Evolutionary conservation across 1,284 basidiomycete species (phyloP), one percentile per base, ranked within the genome.

Genomic region (Macrocybe sp.): DNA sequence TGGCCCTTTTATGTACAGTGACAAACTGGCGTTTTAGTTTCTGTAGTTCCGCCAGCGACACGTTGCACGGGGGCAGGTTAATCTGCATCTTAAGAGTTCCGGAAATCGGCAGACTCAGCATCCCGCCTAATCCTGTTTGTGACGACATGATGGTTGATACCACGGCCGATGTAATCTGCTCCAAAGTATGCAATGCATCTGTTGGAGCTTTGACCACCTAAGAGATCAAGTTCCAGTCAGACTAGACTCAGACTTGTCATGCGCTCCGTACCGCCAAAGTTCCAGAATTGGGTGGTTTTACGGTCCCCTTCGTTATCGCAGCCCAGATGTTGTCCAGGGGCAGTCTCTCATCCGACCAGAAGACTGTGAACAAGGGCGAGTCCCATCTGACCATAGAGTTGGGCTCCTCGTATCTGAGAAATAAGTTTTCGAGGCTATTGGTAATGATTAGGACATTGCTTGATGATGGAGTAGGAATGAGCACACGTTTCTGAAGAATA

Each of bases 311-410:
- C 4, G 85, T 92, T 28, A 94, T 68, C 0, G 90, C 85, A 11
- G 83, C 75, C 87, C 90, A 97, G 41, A 98, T 88, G 8, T 81
- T 76, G 6, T 83, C 77, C 14, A 70, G 73, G 1, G 92, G 90
- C 2, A 91, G 68, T 22, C 78, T 73, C 28, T 76, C 71, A 52
- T 94, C 90, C 32, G 79, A 76, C 81, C 85, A 90, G 2, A 84
- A 70, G 0, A 97, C 68, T 1, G 89, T 92, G 64, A 97, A 90
- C 31, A 98, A 76, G 0, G 96, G 96, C 0, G 93, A 89, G 66
- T 99, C 96, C 96, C 96, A 99, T 39, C 95, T 81, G 8, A 92
- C 92, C 86, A 96, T 96, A 0, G 93, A 94, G 0, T 90, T 94
- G 0, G 96, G 96, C 64, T 98, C 96, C 70, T 99, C 96, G 58